Conservation (phyloP, 139 green algal genomes). For the Zygnema cylindricum region DNA sequence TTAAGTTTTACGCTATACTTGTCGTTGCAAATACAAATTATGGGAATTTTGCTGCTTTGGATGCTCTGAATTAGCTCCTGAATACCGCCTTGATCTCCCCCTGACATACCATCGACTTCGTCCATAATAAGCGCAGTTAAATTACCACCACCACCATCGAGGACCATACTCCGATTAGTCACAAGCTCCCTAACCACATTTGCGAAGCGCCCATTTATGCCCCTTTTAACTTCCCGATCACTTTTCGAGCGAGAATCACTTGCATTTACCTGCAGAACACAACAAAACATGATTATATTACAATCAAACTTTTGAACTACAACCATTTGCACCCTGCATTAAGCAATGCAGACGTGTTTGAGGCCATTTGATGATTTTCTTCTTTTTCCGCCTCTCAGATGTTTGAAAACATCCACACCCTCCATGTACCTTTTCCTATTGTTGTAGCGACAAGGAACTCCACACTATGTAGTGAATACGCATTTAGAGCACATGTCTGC, state of each 20-base stretch:
- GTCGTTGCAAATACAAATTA: conserved; percentile 99
- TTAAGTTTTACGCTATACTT: conserved; percentile 93
- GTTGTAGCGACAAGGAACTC: no score
- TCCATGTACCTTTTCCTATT: no score
- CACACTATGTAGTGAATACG: no score
- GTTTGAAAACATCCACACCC: no score
- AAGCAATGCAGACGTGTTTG: no score
- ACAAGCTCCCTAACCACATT: conserved; percentile 91
- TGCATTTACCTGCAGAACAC: conserved; percentile 81
- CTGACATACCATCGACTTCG: conserved; percentile 97
- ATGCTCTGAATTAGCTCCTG: conserved; percentile 92
- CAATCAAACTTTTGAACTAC: conserved; percentile 33
- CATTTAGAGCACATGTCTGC: no score
- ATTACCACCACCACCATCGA: background rate
- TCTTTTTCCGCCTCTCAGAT: no score
- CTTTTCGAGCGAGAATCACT: conserved; percentile 90
- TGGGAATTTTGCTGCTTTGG: conserved; percentile 80
- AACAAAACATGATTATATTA: background rate
- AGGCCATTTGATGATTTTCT: no score
- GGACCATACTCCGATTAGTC: conserved; percentile 71
- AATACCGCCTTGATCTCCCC: conserved; percentile 85
- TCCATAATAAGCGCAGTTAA: conserved; percentile 90
- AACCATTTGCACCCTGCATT: no score
- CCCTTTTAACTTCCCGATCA: conserved; percentile 70
- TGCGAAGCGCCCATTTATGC: conserved; percentile 81